Conservation (phyloP, 2,329 filamentous ascomycete genomes). For the Phialophora chinensis region DNA sequence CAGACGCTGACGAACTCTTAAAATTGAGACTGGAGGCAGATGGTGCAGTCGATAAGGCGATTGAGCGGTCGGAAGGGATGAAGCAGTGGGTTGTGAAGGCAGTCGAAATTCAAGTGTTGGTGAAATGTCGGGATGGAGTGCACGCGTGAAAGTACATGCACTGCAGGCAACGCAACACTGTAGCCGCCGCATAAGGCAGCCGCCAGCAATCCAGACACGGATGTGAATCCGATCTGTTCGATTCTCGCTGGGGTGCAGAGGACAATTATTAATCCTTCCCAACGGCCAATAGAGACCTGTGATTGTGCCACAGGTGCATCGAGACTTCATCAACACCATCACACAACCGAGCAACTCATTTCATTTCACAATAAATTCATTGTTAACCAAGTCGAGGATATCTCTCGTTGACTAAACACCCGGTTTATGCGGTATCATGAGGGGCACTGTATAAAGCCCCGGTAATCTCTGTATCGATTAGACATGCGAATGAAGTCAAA, state of each 20-base stretch:
- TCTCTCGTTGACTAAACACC: slow-evolving; percentile 8
- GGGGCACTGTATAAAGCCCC: slow-evolving; percentile 16
- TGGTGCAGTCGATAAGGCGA: background rate
- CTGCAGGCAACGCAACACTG: background rate
- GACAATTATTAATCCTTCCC: background rate
- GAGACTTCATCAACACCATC: background rate
- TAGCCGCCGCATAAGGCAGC: slow-evolving; percentile 1
- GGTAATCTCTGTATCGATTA: slow-evolving; percentile 13
- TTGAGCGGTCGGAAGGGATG: slow-evolving; percentile 7
- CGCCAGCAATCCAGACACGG: slow-evolving; percentile 6
- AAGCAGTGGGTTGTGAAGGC: background rate
- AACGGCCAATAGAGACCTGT: background rate
- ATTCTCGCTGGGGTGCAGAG: background rate
- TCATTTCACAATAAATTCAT: background rate
- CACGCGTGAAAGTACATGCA: slow-evolving; percentile 4
- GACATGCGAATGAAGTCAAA: slow-evolving; percentile 14
- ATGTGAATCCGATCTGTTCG: slow-evolving; percentile 9
- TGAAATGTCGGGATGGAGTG: slow-evolving; percentile 6
- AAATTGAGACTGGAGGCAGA: background rate
- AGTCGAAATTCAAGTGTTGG: slow-evolving; percentile 7
- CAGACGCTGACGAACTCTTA: background rate
- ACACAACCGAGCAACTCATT: background rate
- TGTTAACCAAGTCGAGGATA: background rate
- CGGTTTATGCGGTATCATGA: slow-evolving; percentile 35
- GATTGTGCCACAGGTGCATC: background rate